Percentiles rank a stretch among this genome's conserved stretches.
Evolutionary conservation across 179 eudicot genomes (phyloP).

Genomic region (Drosera spatulata): DNA sequence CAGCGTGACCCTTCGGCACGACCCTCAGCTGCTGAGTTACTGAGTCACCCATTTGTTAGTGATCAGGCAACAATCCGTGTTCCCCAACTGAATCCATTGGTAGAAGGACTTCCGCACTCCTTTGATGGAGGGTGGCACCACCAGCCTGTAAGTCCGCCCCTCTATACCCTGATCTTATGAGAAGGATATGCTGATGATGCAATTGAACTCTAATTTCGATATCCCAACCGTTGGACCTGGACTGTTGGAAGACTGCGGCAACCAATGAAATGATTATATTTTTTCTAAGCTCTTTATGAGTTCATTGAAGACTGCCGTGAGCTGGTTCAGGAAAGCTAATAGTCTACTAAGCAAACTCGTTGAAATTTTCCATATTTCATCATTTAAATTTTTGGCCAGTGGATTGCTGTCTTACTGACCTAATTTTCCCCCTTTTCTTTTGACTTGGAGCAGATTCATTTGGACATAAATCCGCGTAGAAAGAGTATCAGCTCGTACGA

Average conservation of each 20-base stretch:
- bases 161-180: background rate
- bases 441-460: constrained; percentile 38
- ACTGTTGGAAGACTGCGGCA: background rate
- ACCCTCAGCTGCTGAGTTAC: constrained; percentile 59
- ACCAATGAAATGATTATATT: background rate
- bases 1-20: constrained; percentile 81
- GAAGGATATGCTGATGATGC: background rate
- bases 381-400: background rate
- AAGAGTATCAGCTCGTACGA: constrained; percentile 44
- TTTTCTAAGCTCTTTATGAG: background rate
- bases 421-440: background rate
- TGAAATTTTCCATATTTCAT: too few relatives aligned
- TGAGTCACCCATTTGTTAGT: constrained; percentile 74
- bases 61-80: constrained; percentile 48
- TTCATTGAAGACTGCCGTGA: background rate
- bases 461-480: constrained; percentile 64
- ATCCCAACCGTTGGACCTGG: too few relatives aligned
- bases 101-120: constrained; percentile 46
- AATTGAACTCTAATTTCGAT: background rate
- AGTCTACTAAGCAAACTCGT: too few relatives aligned
- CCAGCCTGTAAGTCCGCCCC: constrained; percentile 54
- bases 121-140: constrained; percentile 55
- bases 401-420: background rate
- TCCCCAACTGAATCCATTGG: constrained; percentile 29
- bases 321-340: background rate